A percentile compares a stretch with the other conserved stretches of the same genome.
Evolutionary conservation across 148 eudicot species (phyloP).

Genomic region (Silene latifolia): DNA sequence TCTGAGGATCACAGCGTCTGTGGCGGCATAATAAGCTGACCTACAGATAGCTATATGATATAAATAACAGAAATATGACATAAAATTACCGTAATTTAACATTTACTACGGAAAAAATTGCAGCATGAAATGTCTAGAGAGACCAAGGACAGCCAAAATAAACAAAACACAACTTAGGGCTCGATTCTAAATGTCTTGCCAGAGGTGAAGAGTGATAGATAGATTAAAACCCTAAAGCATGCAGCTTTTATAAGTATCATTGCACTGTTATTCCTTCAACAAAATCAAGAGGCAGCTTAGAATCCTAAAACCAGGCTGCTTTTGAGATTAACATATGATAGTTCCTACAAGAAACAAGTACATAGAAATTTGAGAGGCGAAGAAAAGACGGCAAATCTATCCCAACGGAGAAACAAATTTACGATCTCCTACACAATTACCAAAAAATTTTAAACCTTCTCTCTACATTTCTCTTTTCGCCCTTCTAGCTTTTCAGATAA

Average conservation of each 20-base stretch:
- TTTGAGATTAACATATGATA: neutral
- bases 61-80: slow-evolving; percentile 19
- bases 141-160: neutral
- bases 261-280: neutral
- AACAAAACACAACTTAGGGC: slow-evolving; percentile 6
- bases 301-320: neutral
- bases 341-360: neutral
- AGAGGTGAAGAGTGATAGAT: no score
- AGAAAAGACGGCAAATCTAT: no score
- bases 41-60: slow-evolving; percentile 50
- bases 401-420: no score
- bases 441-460: no score
- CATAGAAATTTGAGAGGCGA: no score
- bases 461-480: no score
- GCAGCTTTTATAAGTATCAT: no score
- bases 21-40: slow-evolving; percentile 98
- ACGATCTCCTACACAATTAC: no score
- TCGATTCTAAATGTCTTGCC: neutral
- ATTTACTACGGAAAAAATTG: neutral
- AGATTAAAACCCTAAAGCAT: no score
- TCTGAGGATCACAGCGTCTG: slow-evolving; percentile 88
- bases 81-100: neutral
- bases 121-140: neutral
- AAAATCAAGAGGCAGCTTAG: neutral
- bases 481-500: no score